Conservation (phyloP, 1,284 basidiomycete genomes). For the Tylopilus orsonianus region DNA sequence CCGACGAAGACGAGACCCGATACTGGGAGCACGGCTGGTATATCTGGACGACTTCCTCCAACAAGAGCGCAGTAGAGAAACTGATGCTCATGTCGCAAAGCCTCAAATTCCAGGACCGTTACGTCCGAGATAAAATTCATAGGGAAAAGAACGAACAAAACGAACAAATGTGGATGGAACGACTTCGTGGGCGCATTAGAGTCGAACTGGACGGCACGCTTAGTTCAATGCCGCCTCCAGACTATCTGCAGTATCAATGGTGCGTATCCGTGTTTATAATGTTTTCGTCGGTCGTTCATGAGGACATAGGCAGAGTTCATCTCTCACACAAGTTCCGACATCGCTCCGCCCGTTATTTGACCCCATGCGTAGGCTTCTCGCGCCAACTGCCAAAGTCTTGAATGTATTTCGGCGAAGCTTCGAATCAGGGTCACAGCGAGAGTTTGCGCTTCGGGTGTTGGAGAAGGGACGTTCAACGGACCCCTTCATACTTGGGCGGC, state of each 20-base stretch:
- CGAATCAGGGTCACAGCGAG: conserved; percentile 48
- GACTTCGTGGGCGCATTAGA: conserved; percentile 24
- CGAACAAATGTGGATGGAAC: conserved; percentile 26
- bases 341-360: conserved; percentile 41
- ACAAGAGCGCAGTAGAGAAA: conserved; percentile 54
- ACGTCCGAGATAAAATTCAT: conserved; percentile 22
- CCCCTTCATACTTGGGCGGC: conserved; percentile 51
- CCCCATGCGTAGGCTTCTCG: conserved; percentile 47
- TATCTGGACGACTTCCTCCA: conserved; percentile 61
- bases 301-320: conserved; percentile 29
- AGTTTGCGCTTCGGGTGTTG: conserved; percentile 51
- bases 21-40: conserved; percentile 77
- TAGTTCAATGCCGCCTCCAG: conserved; percentile 22
- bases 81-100: conserved; percentile 57
- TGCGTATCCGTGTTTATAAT: conserved; percentile 11
- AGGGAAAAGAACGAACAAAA: conserved; percentile 16
- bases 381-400: conserved; percentile 49
- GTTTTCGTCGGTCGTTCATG: conserved; percentile 6
- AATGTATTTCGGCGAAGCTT: conserved; percentile 48
- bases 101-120: conserved; percentile 48
- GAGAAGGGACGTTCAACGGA: conserved; percentile 55
- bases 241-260: conserved; percentile 27
- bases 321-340: conserved; percentile 37
- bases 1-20: conserved; percentile 39
- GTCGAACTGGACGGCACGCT: conserved; percentile 32